These are phyloP conservation scores for Trichoderma afroharzianum DNA, from an alignment of 2,329 filamentous ascomycete species.

Conservation along the genomic window DNA sequence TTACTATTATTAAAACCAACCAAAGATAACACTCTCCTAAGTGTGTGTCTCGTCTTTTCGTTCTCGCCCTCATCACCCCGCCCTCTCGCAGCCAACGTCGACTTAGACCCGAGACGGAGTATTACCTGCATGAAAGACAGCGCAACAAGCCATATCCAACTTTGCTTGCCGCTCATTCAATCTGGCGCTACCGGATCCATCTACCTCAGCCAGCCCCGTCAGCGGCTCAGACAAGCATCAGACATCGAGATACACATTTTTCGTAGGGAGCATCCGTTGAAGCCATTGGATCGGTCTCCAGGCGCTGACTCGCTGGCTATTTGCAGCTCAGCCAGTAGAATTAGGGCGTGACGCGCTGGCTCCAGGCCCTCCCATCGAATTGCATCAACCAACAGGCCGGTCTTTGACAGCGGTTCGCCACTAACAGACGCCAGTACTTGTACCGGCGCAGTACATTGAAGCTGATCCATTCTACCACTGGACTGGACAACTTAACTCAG, in stretches of 20 bases:
- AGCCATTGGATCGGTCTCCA: conserved; percentile 6
- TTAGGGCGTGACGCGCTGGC: conserved; percentile 35
- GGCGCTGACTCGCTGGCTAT: conserved; percentile 30
- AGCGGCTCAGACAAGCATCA: background rate
- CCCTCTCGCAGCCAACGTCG: background rate
- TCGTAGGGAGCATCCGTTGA: background rate
- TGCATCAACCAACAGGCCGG: background rate
- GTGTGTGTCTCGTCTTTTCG: background rate
- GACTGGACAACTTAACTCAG: background rate
- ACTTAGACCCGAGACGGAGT: conserved; percentile 3
- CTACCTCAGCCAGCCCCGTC: background rate
- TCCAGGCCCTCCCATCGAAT: conserved; percentile 23
- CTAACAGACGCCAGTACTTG: conserved; percentile 2
- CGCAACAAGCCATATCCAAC: background rate
- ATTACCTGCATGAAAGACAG: background rate
- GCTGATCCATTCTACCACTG: background rate
- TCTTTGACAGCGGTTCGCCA: conserved; percentile 6
- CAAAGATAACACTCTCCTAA: background rate
- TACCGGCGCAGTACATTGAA: background rate
- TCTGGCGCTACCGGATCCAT: conserved; percentile 9
- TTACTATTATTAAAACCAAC: background rate
- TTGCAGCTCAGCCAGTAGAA: conserved; percentile 30
- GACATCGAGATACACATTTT: background rate
- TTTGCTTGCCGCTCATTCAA: conserved; percentile 7
- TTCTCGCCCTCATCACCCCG: background rate